Evolutionary conservation across 2,329 filamentous ascomycete species (phyloP).

Genomic region (Pseudocercospora macadamiae): DNA sequence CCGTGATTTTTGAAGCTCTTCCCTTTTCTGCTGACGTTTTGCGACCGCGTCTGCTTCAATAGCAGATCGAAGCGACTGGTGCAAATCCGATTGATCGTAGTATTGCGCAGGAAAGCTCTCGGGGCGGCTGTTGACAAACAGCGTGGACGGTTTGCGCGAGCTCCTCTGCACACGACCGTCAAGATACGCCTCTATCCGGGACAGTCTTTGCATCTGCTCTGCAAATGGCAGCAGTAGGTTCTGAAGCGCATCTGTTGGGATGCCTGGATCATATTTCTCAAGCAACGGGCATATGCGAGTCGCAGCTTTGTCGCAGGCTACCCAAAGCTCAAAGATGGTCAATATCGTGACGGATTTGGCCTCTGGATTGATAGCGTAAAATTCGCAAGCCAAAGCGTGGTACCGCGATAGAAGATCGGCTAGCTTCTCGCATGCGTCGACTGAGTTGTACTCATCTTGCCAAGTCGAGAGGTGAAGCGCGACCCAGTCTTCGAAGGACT

Average conservation of each 20-base stretch:
- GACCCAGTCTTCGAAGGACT: constrained; percentile 16
- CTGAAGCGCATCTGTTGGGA: constrained; percentile 56
- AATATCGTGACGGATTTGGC: constrained; percentile 49
- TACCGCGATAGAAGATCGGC: neutral
- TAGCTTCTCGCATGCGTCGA: neutral
- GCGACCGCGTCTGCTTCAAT: constrained; percentile 10
- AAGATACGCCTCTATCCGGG: constrained; percentile 55
- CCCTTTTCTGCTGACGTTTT: constrained; percentile 21
- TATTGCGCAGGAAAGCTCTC: constrained; percentile 55
- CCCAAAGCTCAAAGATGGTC: constrained; percentile 61
- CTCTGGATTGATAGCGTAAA: constrained; percentile 11
- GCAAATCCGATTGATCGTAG: constrained; percentile 39
- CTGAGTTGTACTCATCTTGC: neutral
- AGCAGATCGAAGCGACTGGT: neutral
- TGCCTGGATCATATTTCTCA: constrained; percentile 54
- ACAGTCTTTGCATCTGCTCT: constrained; percentile 55
- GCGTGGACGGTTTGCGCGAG: neutral
- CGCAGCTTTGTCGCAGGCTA: constrained; percentile 56
- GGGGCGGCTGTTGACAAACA: too few species aligned
- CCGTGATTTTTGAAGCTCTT: constrained; percentile 42
- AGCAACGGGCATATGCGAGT: constrained; percentile 53
- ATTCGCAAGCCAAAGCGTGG: too few species aligned
- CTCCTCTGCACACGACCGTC: too few species aligned
- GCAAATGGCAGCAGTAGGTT: constrained; percentile 55
- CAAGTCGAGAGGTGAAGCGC: neutral